Evolutionary conservation across 495 filamentous ascomycete genomes (phyloP).

Genomic region (Penicillium malachiteum): DNA sequence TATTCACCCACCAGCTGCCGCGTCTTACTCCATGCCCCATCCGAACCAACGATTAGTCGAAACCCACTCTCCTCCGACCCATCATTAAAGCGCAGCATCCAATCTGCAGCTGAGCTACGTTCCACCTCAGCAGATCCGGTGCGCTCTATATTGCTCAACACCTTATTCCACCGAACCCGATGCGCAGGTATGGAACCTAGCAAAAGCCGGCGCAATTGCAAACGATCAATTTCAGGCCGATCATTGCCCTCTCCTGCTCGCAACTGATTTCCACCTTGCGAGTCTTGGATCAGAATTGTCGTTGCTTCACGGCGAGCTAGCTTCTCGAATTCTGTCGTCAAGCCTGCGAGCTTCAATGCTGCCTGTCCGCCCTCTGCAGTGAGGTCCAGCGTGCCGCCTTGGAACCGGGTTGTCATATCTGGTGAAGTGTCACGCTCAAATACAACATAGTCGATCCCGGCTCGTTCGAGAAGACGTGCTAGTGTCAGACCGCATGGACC

Average conservation of each 20-base stretch:
- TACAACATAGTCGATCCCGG: conserved; percentile 40
- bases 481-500: conserved; percentile 56
- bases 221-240: conserved; percentile 37
- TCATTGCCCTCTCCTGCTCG: conserved; percentile 16
- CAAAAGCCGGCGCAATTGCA: conserved; percentile 36
- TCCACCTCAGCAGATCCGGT: not conserved
- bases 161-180: conserved; percentile 35
- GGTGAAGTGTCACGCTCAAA: conserved; percentile 49
- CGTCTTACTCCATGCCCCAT: conserved; percentile 10
- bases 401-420: conserved; percentile 19
- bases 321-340: conserved; percentile 46
- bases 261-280: not conserved
- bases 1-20: conserved; percentile 3
- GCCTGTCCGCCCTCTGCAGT: conserved; percentile 49
- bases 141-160: not conserved
- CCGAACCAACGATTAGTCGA: conserved; percentile 10
- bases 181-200: conserved; percentile 33
- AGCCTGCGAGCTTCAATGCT: conserved; percentile 50
- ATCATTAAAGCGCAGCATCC: conserved; percentile 5
- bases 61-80: conserved; percentile 6
- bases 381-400: conserved; percentile 56
- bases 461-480: conserved; percentile 50
- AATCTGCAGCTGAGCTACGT: not conserved
- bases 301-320: conserved; percentile 40
- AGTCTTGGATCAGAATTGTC: not conserved